Evolutionary conservation across 176 grass and related monocot species (phyloP).

Genomic region (Oryza nivara): DNA sequence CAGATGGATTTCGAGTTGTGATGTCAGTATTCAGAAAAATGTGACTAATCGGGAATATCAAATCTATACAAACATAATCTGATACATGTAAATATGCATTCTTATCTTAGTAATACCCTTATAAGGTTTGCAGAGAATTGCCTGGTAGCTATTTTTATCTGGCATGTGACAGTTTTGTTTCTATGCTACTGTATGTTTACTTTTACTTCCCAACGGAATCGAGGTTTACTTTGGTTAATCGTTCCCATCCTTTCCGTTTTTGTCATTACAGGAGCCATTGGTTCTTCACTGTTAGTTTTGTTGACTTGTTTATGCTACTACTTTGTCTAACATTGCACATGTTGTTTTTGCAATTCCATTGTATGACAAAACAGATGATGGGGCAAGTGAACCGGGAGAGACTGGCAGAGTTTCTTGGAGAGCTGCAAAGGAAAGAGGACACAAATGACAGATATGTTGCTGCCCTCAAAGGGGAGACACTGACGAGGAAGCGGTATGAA

Average conservation of each 20-base stretch:
- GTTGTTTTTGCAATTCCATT: neutral
- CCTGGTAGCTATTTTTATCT: neutral
- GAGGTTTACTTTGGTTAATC: neutral
- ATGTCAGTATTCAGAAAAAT: neutral
- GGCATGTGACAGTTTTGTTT: neutral
- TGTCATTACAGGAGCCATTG: neutral
- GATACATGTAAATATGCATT: neutral
- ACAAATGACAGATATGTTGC: slow-evolving; percentile 86
- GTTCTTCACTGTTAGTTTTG: neutral
- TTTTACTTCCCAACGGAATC: neutral
- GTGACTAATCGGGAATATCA: neutral
- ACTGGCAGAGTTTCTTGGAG: slow-evolving; percentile 91
- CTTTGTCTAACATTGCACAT: neutral
- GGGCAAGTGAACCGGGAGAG: slow-evolving; percentile 88
- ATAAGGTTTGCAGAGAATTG: neutral
- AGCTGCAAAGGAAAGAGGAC: slow-evolving; percentile 85
- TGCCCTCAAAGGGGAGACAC: slow-evolving; percentile 80
- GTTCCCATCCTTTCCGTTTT: neutral
- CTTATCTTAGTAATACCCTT: neutral
- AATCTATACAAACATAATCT: neutral
- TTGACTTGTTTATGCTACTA: neutral
- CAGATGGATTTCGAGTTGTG: neutral
- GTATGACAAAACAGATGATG: slow-evolving; percentile 68
- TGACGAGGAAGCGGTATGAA: slow-evolving; percentile 82
- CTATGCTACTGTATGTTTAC: neutral